Base-by-base conservation (phyloP, 1,284 basidiomycete species). In the Schizopora paradoxa region DNA sequence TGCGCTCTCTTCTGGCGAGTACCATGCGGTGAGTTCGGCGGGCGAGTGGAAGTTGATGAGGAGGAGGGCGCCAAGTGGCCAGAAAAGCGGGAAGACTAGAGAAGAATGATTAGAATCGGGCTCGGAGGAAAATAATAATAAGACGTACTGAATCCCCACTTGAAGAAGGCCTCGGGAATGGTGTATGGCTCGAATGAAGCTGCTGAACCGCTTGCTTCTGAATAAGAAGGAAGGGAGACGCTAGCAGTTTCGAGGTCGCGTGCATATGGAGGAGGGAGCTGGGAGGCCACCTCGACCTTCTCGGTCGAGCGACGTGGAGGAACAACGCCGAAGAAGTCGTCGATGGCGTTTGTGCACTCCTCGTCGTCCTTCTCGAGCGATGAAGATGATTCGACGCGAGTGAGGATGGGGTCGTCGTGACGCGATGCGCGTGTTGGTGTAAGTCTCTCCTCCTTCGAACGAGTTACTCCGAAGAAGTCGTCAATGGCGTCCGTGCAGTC, bases 11-110 rank as follows among this genome's bases (percentile, higher is more conserved):
- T 35, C 33, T 5, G 33, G 33, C 22, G 33, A 19, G 33, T 10
- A 35, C 10, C 7, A 7, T 7, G 33, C 18, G 33, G 22, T 22
- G 14, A 35, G 33, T 22, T 35, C 33, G 3, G 33, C 22, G 18
- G 33, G 33, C 33, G 33, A 35, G 33, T 35, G 33, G 10, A 35
- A 35, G 33, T 35, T 40, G 37, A 40, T 22, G 37, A 40, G 37
- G 13, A 40, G 19, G 14, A 40, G 37, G 3, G 37, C 37, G 37
- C 37, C 37, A 14, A 40, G 25, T 18, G 26, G 23, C 37, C 37
- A 40, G 21, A 40, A 40, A 10, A 26, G 37, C 3, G 37, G 37
- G 3, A 19, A 21, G 10, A 40, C 37, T 40, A 23, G 19, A 40
- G 6, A 3, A 22, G 16, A 2, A 23, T 14, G 5, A 6, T 39